Percentiles rank a stretch among this genome's conserved stretches.
phyloP scores from a whole-genome alignment of 2,329 filamentous ascomycete genomes.

The Pseudocercospora eumusae region DNA sequence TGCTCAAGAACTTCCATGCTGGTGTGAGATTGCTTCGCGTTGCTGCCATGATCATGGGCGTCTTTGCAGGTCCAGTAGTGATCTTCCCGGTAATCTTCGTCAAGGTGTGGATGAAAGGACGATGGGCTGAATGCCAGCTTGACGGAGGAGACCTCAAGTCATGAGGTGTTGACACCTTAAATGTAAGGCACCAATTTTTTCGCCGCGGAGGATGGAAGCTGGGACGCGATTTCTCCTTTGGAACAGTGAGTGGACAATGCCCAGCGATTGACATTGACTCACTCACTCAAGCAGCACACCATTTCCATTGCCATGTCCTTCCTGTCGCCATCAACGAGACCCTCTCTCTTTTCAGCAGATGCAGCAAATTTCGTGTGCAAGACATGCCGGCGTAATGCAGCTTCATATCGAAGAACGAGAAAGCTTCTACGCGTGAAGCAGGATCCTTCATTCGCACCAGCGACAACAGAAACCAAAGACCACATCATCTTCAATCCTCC shows the following conservation, averaged over 20 bases:
- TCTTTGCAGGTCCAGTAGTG: neutral
- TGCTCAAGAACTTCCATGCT: neutral
- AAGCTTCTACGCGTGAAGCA: conserved; percentile 50
- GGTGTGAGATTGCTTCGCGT: neutral
- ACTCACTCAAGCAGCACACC: conserved; percentile 25
- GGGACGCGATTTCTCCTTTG: neutral
- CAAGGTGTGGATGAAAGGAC: neutral
- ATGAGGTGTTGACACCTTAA: neutral
- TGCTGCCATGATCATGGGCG: neutral
- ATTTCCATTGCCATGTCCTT: conserved; percentile 30
- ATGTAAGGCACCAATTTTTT: neutral
- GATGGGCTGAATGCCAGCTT: neutral
- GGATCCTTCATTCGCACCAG: conserved; percentile 46
- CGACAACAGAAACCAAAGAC: conserved; percentile 44
- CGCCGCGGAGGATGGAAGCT: neutral
- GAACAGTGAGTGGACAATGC: neutral
- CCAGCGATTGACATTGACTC: neutral
- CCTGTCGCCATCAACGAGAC: conserved; percentile 26
- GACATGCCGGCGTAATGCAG: conserved; percentile 45
- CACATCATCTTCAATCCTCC: conserved; percentile 68
- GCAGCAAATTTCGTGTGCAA: conserved; percentile 34
- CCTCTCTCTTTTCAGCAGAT: conserved; percentile 28
- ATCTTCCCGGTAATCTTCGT: neutral
- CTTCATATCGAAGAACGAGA: conserved; percentile 49
- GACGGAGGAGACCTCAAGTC: neutral